Evolutionary conservation across 2,329 filamentous ascomycete species (phyloP), one percentile per base, ranked within the genome.

Genomic region (Cyphellophora attinorum): DNA sequence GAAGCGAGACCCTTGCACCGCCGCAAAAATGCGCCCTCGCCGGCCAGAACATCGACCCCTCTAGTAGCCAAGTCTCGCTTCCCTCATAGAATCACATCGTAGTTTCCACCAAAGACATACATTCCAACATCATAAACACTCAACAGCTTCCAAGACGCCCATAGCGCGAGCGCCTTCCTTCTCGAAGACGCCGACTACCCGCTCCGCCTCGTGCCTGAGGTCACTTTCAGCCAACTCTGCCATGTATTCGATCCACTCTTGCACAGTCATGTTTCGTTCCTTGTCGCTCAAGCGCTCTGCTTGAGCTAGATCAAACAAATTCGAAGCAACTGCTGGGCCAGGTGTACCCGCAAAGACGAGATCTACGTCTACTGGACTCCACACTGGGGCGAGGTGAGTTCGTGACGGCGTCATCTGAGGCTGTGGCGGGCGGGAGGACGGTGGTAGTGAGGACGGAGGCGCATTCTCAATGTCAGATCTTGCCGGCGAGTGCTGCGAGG

Each of bases 261-360:
- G 85, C 0, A 96, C 85, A 4, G 79, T 89, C 88, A 98, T 94
- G 23, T 72, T 67, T 64, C 81, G 86, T 63, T 96, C 91, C 0
- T 78, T 74, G 34, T 72, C 81, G 2, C 74, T 80, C 34, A 98
- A 60, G 11, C 72, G 72, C 46, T 79, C 70, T n/a, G 37, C 38
- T 16, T 37, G 17, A 19, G 51, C 55, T 40, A 57, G 50, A 6
- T 55, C 40, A 30, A 56, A 48, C 16, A 51, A 38, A 50, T 70
- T 70, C 28, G 70, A 32, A 60, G 21, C 56, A 30, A n/a, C 21
- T n/a, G 8, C 21, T n/a, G 8, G 8, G n/a, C 21, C 21, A 25
- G 21, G 21, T n/a, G 21, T 44, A 54, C 27, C 43, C 51, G 62
- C 49, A 36, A 91, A 78, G 2, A 91, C 64, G 2, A 70, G 62